Base-by-base conservation (phyloP, 2,329 filamentous ascomycete species). In the Aspergillus niger region DNA sequence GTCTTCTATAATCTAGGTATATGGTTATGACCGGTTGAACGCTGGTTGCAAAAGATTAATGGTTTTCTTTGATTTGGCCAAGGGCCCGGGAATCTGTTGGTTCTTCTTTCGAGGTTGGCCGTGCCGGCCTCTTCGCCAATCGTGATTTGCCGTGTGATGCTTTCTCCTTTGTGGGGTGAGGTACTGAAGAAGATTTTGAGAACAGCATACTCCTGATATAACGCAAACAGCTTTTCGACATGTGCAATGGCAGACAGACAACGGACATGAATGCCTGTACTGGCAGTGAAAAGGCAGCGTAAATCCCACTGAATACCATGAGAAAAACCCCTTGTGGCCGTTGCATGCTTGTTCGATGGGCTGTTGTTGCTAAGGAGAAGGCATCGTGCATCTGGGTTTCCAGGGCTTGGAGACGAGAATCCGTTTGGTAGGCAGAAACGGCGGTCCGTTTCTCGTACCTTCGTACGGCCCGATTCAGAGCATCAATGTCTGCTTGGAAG, bases 361-460 rank as follows among this genome's bases (percentile, higher is more conserved):
- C 91, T 0, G 89, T 90, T 0, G 90, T 90, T 2, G 91, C 91
- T n/a, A 97, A 80, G 0, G 90, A 86, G 49, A 96, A 83, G 3
- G 91, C 89, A 69, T 97, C 92, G 63, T 88, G 86, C 13, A 96
- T 76, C 38, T 89, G 84, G 0, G 82, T 80, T 65, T 96, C 90
- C 4, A 97, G 80, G 20, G 87, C 84, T 43, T 86, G 84, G 60
- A 97, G 85, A 24, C 90, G 86, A 8, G 87, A 85, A 65, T 97
- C 92, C 2, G 88, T 91, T 70, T 94, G 89, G 57, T 89, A 83
- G 8, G 90, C 85, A 28, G 92, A 84, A 7, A 93, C 81, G 0
- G 89, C 89, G 4, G 90, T 87, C 69, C 92, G 91, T 78, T 96
- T 97, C 79, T 98, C 94, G 69, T 97, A 97, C 38, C 92, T 87